These are phyloP conservation scores for Stereocaulon alpinum DNA, from an alignment of 495 filamentous ascomycete species.

Conservation along the genomic window DNA sequence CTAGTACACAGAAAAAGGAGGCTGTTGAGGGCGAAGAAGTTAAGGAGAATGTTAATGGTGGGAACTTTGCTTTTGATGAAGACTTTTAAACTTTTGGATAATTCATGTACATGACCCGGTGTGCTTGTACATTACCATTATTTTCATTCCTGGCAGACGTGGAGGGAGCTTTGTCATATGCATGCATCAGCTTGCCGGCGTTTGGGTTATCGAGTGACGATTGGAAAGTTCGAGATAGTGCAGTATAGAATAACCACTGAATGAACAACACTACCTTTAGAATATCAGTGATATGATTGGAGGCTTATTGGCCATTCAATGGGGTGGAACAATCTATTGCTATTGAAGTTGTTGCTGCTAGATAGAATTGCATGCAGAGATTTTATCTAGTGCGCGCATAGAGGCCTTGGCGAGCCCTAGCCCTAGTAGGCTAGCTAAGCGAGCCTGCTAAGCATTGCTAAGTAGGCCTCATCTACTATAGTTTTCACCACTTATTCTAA, in stretches of 20 bases:
- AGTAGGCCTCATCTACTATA: too few relatives aligned
- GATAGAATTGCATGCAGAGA: too few relatives aligned
- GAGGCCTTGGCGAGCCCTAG: too few relatives aligned
- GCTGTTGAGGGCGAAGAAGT: slow-evolving; percentile 40
- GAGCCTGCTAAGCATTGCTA: too few relatives aligned
- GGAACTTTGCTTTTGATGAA: slow-evolving; percentile 88
- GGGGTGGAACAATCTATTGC: too few relatives aligned
- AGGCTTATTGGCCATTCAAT: too few relatives aligned
- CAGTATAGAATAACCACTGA: neutral
- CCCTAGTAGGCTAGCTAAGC: too few relatives aligned
- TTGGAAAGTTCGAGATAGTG: too few relatives aligned
- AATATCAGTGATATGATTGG: too few relatives aligned
- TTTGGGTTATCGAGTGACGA: neutral
- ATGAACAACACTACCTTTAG: neutral
- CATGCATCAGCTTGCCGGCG: slow-evolving; percentile 1
- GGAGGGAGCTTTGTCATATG: neutral
- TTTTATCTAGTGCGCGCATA: too few relatives aligned
- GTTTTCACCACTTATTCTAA: too few relatives aligned
- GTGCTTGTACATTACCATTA: neutral
- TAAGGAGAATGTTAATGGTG: slow-evolving; percentile 52
- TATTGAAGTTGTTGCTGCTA: too few relatives aligned
- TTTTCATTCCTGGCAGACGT: neutral
- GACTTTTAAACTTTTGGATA: slow-evolving; percentile 58
- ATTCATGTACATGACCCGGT: neutral
- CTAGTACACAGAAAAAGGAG: slow-evolving; percentile 72